Base-by-base conservation (phyloP, 2,329 filamentous ascomycete genomes). In the Monosporascus sp. region DNA sequence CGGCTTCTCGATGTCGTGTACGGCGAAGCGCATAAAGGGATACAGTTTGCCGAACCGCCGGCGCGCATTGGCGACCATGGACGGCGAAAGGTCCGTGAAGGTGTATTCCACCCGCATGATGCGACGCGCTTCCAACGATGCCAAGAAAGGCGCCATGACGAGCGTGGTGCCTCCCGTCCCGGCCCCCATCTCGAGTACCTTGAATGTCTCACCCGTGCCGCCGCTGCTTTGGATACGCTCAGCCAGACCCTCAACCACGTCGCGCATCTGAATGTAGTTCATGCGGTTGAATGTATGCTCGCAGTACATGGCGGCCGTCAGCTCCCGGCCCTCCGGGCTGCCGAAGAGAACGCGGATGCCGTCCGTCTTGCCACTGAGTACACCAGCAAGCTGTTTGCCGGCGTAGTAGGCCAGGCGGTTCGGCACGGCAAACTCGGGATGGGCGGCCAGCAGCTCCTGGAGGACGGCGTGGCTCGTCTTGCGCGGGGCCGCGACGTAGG, bases 261-360 rank as follows among this genome's bases (percentile, higher is more conserved):
- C 49, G 60, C 55, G 61, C 59, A 1, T 65, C 18, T 65, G 62
- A 14, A 59, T 56, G 39, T 65, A 65, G 11, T 57, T 58, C 5
- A 65, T 41, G 3, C 62, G 53, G 54, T 70, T 69, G 38, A 71
- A 60, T 1, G 63, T 65, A 9, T 59, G 63, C 18, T 71, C 62
- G 17, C 56, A 56, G 52, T 74, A 70, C n/a, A 72, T 56, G 17
- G 55, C 61, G 1, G 63, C 58, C 0, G 70, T 62, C 0, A 74
- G 60, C 38, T 66, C 55, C 3, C 67, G 62, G 2, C 65, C 64
- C 27, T 71, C 57, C 3, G 57, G 47, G 5, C 50, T 64, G 2
- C 69, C 68, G 48, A 73, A 73, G 7, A 74, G 61, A 3, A 72
- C 53, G 42, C 65, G 54, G 8, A 71, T 52, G 2, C 67, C 66